These are phyloP conservation scores for Aspergillus flavus DNA, from an alignment of 2,329 filamentous ascomycete genomes.

Conservation along the genomic window DNA sequence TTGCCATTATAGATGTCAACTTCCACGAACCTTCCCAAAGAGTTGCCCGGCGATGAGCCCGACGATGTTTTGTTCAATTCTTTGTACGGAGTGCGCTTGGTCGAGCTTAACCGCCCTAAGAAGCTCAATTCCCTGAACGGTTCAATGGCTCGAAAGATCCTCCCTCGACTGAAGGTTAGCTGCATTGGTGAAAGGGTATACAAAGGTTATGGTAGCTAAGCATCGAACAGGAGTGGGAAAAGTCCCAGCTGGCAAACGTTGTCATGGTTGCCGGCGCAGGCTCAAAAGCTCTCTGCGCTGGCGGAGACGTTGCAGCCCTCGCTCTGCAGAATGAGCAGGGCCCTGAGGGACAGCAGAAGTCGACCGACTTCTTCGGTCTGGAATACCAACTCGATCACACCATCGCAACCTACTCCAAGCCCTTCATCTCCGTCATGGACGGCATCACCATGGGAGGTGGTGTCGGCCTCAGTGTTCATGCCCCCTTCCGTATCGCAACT, in stretches of 20 bases:
- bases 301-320: constrained; percentile 83
- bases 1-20: constrained; percentile 46
- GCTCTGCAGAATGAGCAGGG: constrained; percentile 72
- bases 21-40: constrained; percentile 46
- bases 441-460: constrained; percentile 98
- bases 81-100: constrained; percentile 83
- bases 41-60: constrained; percentile 69
- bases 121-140: constrained; percentile 92
- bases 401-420: constrained; percentile 91
- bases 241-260: constrained; percentile 91
- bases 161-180: constrained; percentile 71
- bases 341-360: constrained; percentile 70
- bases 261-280: constrained; percentile 90
- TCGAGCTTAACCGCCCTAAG: constrained; percentile 89
- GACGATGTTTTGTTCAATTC: constrained; percentile 93
- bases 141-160: constrained; percentile 94
- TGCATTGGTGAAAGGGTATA: not conserved
- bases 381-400: constrained; percentile 97
- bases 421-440: constrained; percentile 94
- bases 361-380: constrained; percentile 83
- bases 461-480: constrained; percentile 90
- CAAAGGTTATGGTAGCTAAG: constrained; percentile 17
- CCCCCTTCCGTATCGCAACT: constrained; percentile 93
- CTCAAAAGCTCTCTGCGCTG: constrained; percentile 83
- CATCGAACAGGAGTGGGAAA: constrained; percentile 75